Conservation (phyloP, 768 basidiomycete genomes). For the Boletus eberwhitei region DNA sequence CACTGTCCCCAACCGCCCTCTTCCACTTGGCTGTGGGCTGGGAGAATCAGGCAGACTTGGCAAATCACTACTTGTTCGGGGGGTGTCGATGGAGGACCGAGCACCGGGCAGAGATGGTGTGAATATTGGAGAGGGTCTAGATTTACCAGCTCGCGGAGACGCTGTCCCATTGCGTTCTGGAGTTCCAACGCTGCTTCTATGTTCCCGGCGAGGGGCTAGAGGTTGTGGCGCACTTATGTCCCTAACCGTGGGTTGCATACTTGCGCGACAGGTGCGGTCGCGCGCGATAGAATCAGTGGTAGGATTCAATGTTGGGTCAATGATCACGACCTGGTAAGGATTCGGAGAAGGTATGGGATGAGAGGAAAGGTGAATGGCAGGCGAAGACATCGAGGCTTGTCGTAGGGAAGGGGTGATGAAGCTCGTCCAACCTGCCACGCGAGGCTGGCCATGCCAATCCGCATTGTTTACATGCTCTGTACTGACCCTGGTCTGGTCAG, state of each 20-base stretch:
- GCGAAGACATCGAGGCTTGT: constrained; percentile 72
- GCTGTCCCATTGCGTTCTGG: constrained; percentile 31
- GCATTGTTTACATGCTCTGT: constrained; percentile 34
- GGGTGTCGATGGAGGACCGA: constrained; percentile 35
- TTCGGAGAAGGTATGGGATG: constrained; percentile 53
- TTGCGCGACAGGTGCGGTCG: constrained; percentile 43
- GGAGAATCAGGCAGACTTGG: constrained; percentile 49
- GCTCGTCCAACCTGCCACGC: constrained; percentile 52
- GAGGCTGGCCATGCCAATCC: constrained; percentile 38
- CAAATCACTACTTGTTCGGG: constrained; percentile 37
- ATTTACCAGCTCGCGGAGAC: constrained; percentile 31
- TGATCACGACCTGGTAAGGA: constrained; percentile 45
- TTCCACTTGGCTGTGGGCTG: constrained; percentile 39
- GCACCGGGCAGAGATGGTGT: constrained; percentile 25
- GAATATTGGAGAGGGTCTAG: constrained; percentile 32
- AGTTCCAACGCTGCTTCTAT: constrained; percentile 19
- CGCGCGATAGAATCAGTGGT: constrained; percentile 46
- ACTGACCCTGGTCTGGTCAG: constrained; percentile 19
- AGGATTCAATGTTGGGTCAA: constrained; percentile 46
- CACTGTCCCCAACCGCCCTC: constrained; percentile 33
- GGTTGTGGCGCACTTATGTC: constrained; percentile 43
- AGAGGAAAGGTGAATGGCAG: constrained; percentile 63
- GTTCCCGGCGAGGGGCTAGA: constrained; percentile 33
- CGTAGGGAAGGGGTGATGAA: constrained; percentile 66
- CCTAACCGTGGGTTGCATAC: constrained; percentile 30